phyloP scores from a whole-genome alignment of 148 eudicot species.

The Cornus kousa region DNA sequence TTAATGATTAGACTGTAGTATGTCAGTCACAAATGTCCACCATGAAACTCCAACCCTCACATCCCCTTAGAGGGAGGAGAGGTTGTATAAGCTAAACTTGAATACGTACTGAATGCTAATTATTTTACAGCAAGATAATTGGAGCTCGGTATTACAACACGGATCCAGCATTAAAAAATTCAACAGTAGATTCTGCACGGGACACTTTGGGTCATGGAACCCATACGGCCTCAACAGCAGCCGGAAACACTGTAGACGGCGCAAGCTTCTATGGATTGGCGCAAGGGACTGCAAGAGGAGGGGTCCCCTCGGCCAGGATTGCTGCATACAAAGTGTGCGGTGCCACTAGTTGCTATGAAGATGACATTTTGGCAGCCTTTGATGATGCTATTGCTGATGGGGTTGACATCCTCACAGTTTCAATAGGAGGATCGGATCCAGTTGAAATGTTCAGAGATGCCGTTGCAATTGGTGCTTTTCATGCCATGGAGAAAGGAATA shows the following conservation, averaged over 20 bases:
- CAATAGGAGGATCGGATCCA: conserved; percentile 15
- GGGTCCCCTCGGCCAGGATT: conserved; percentile 45
- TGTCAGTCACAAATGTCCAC: no score
- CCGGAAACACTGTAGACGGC: conserved; percentile 21
- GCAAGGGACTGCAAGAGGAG: conserved; percentile 52
- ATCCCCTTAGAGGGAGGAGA: no score
- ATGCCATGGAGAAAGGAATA: conserved; percentile 39
- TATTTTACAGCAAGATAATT: conserved; percentile 42
- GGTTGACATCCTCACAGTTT: conserved; percentile 49
- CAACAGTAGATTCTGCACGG: conserved; percentile 13
- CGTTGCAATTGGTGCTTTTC: conserved; percentile 26
- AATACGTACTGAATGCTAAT: no score
- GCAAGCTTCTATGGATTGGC: conserved; percentile 44
- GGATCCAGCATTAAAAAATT: not conserved
- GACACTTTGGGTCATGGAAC: conserved; percentile 51
- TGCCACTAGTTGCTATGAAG: not conserved
- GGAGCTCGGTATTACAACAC: conserved; percentile 42
- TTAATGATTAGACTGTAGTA: no score
- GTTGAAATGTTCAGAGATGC: not conserved
- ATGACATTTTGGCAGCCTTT: conserved; percentile 34
- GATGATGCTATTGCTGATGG: conserved; percentile 66
- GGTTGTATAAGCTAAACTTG: no score
- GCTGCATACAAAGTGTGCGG: conserved; percentile 49
- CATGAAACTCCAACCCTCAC: no score
- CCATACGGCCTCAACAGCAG: conserved; percentile 63